Percentiles rank a stretch among this genome's conserved stretches.
Evolutionary conservation across 306 rosid genomes (phyloP).

Genomic region (Dalbergia cochinchinensis): DNA sequence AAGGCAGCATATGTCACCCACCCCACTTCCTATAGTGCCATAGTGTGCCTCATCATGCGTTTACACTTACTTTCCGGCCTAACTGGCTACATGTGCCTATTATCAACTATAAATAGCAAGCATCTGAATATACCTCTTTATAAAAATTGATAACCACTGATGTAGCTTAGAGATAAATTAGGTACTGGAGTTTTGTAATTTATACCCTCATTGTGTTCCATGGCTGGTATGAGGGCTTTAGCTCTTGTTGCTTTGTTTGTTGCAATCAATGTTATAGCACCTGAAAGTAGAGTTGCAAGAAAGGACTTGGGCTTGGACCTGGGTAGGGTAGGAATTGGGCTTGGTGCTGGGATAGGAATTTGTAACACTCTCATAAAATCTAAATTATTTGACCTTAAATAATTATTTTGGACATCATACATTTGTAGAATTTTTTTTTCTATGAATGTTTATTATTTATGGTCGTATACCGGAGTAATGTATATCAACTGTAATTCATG

Average conservation of each 20-base stretch:
- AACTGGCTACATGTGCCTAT: neutral
- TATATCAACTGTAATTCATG: no score
- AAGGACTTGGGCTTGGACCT: constrained; percentile 72
- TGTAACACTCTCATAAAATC: no score
- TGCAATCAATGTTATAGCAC: constrained; percentile 39
- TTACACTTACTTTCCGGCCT: constrained; percentile 43
- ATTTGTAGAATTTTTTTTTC: no score
- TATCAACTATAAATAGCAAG: constrained; percentile 48
- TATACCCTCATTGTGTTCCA: neutral
- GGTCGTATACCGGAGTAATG: no score
- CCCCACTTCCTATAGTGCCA: constrained; percentile 48
- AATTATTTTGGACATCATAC: no score
- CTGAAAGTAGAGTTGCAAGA: constrained; percentile 65
- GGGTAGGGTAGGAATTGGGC: constrained; percentile 68
- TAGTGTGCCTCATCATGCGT: constrained; percentile 29
- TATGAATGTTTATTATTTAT: no score
- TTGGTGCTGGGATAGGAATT: constrained; percentile 67
- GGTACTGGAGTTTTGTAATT: neutral
- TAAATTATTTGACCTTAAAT: no score
- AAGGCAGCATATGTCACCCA: constrained; percentile 30
- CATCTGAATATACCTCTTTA: constrained; percentile 8
- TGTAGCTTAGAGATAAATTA: neutral
- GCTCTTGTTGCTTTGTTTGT: constrained; percentile 57
- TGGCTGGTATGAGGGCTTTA: constrained; percentile 43
- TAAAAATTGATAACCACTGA: neutral